Evolutionary conservation across 2,329 filamentous ascomycete genomes (phyloP), one percentile per base, ranked within the genome.

Genomic region (Diaporthe destruens): DNA sequence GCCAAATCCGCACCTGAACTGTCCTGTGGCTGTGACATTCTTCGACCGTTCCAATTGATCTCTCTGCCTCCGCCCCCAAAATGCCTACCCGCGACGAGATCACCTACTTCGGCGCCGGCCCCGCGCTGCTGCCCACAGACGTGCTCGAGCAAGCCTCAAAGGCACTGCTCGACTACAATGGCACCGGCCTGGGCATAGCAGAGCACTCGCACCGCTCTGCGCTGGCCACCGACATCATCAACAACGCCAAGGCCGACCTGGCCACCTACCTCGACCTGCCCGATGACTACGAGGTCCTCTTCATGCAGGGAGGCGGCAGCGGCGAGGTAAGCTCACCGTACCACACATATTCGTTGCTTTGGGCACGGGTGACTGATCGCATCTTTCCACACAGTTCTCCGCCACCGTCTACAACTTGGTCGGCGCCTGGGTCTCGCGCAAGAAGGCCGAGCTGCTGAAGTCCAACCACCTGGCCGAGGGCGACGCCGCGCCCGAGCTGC

Each of bases 201-300:
- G 96, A 98, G 83, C 94, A 97, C 81, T 96, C 93, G 12, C 96
- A 98, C 82, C 93, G 96, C 76, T 97, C 94, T 18, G 87, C 89
- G 74, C 88, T 93, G 56, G 96, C 96, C 34, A 89, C 90, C 75
- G 89, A 91, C 75, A 94, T 98, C 78, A 89, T 98, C 76, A 91
- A 93, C 75, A 88, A 93, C 75, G 89, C 94, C 75, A 96, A 97
- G 81, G 88, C 90, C 44, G 90, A 93, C 75, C 88, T 98, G 14
- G 87, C 88, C 47, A 85, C 85, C 29, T 92, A 94, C 76, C 91
- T 98, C 71, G 92, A 96, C 77, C 92, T 98, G 71, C 94, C 95
- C 3, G 89, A 92, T 76, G 91, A 93, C 81, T 98, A 98, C 83
- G 94, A 98, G 74, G 88, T 98, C 71, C 84, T 98, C 25, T 96